These are phyloP conservation scores for Coniochaeta hoffmannii DNA, from an alignment of 2,329 filamentous ascomycete species.

Conservation along the genomic window DNA sequence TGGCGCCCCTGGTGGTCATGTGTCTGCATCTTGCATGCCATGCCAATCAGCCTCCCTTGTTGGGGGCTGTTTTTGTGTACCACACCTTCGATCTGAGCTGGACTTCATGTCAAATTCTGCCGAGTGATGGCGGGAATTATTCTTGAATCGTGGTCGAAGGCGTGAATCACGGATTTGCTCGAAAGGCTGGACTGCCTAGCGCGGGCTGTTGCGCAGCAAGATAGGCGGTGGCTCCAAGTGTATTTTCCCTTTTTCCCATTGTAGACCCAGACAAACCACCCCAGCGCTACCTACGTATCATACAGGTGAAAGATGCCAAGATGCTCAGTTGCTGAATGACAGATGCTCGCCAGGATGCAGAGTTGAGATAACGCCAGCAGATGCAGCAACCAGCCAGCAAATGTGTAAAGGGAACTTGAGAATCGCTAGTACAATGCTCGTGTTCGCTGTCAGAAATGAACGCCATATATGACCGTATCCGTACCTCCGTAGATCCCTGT, in stretches of 20 bases:
- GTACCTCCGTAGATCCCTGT: background rate
- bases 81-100: background rate
- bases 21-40: background rate
- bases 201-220: background rate
- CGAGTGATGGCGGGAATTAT: background rate
- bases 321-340: background rate
- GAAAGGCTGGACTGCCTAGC: background rate
- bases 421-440: too few species aligned
- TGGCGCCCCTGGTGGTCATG: background rate
- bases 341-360: background rate
- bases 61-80: background rate
- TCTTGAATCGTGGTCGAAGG: background rate
- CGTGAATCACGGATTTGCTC: background rate
- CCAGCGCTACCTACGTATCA: background rate
- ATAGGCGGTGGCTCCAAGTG: too few species aligned
- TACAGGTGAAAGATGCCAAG: background rate
- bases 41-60: constrained; percentile 3
- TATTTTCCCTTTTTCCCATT: background rate
- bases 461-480: background rate
- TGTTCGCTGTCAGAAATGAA: background rate
- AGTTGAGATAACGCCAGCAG: background rate
- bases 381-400: background rate
- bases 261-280: background rate
- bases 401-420: too few species aligned
- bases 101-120: background rate